These are phyloP conservation scores for grape (Vitis vinifera) DNA, from an alignment of 164 flowering plant species.

Conservation along the genomic window DNA sequence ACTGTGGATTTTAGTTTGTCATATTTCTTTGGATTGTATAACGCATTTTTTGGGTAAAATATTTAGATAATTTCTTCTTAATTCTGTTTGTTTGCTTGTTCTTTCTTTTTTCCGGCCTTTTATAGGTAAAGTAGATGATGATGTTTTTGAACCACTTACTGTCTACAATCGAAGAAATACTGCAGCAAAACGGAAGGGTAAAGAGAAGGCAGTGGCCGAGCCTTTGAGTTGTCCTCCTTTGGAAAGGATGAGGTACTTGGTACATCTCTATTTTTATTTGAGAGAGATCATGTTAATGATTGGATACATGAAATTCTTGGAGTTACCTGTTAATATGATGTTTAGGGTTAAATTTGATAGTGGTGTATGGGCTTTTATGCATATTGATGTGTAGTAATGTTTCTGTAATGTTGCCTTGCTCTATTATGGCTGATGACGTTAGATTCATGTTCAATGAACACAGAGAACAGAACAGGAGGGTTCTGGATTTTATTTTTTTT, in stretches of 20 bases:
- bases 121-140: neutral
- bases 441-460: no score
- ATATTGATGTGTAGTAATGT: no score
- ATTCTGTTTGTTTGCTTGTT: neutral
- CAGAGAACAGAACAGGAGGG: no score
- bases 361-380: no score
- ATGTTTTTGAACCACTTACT: constrained; percentile 13
- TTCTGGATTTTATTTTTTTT: no score
- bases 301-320: neutral
- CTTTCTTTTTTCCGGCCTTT: neutral
- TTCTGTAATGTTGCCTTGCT: no score
- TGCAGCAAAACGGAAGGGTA: constrained; percentile 27
- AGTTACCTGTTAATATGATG: no score
- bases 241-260: constrained; percentile 12
- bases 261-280: neutral
- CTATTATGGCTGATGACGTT: no score
- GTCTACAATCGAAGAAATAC: constrained; percentile 26
- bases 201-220: constrained; percentile 24
- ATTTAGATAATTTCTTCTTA: neutral
- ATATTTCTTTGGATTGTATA: no score
- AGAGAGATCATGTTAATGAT: neutral
- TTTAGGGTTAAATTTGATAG: no score
- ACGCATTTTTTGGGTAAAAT: no score
- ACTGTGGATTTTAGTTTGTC: no score
- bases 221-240: constrained; percentile 26